Evolutionary conservation across 2,329 filamentous ascomycete species (phyloP).

Genomic region (Taxawa tesnikishii): DNA sequence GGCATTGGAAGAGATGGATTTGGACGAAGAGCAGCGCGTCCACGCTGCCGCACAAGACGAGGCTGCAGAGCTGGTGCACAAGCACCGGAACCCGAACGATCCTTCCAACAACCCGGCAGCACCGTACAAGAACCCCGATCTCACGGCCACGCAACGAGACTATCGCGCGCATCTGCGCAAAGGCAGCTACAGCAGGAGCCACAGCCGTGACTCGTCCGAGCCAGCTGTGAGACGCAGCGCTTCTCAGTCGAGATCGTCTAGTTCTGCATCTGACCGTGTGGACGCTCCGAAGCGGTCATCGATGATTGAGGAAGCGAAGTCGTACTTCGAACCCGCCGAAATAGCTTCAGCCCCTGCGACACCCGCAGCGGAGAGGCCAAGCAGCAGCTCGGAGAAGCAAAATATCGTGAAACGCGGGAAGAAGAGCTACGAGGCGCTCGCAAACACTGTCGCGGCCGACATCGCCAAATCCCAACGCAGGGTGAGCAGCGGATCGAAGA

Average conservation of each 20-base stretch:
- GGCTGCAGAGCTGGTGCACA: conserved; percentile 67
- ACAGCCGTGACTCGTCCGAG: conserved; percentile 20
- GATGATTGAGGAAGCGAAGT: background rate
- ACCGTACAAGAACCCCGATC: conserved; percentile 20
- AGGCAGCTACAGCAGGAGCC: conserved; percentile 53
- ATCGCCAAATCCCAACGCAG: conserved; percentile 27
- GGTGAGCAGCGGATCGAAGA: conserved; percentile 51
- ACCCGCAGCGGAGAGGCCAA: background rate
- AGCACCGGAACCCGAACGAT: conserved; percentile 57
- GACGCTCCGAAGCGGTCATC: too few species aligned
- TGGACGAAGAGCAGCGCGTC: conserved; percentile 51
- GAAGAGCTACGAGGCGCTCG: conserved; percentile 23
- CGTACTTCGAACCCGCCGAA: background rate
- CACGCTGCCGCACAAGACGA: conserved; percentile 63
- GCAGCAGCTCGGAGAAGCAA: background rate
- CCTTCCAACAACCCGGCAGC: conserved; percentile 45
- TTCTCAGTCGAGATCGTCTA: background rate
- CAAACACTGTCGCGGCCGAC: conserved; percentile 20
- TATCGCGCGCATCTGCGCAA: conserved; percentile 59
- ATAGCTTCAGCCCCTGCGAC: background rate
- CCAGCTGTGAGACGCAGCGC: background rate
- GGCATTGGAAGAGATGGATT: conserved; percentile 62
- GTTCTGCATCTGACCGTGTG: background rate
- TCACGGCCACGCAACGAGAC: conserved; percentile 16
- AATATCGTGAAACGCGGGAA: conserved; percentile 8